phyloP scores from a whole-genome alignment of 345 rosid species.

The Pelargonium nanum region DNA sequence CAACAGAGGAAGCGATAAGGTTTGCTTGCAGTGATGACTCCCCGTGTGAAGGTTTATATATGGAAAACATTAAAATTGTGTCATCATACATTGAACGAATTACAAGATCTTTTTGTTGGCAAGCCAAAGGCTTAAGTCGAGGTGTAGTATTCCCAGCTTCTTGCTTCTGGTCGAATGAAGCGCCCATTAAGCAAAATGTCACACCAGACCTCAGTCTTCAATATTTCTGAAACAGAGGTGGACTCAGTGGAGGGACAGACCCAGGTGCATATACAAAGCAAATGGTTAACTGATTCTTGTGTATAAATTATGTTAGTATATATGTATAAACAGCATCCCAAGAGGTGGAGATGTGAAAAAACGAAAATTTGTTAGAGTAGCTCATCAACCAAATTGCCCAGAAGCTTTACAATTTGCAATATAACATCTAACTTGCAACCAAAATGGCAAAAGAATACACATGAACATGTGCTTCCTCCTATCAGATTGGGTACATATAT shows the following conservation, averaged over 20 bases:
- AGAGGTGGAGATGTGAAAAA: too few species aligned
- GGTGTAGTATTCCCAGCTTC: conserved; percentile 52
- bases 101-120: conserved; percentile 60
- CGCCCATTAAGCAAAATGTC: conserved; percentile 38
- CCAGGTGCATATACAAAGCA: too few species aligned
- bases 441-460: too few species aligned
- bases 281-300: too few species aligned
- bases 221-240: conserved; percentile 21
- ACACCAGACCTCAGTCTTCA: conserved; percentile 12
- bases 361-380: too few species aligned
- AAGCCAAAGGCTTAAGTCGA: conserved; percentile 53
- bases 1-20: conserved; percentile 57
- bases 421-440: too few species aligned
- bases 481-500: too few species aligned
- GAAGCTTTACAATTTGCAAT: too few species aligned
- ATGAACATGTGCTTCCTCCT: too few species aligned
- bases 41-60: conserved; percentile 49
- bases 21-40: conserved; percentile 59
- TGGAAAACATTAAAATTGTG: conserved; percentile 55
- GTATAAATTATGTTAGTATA: too few species aligned
- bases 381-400: too few species aligned
- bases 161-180: conserved; percentile 32
- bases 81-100: conserved; percentile 25
- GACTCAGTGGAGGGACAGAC: background rate
- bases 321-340: too few species aligned